phyloP scores from a whole-genome alignment of 768 basidiomycete species.

The Nevesoporus exiguus region DNA sequence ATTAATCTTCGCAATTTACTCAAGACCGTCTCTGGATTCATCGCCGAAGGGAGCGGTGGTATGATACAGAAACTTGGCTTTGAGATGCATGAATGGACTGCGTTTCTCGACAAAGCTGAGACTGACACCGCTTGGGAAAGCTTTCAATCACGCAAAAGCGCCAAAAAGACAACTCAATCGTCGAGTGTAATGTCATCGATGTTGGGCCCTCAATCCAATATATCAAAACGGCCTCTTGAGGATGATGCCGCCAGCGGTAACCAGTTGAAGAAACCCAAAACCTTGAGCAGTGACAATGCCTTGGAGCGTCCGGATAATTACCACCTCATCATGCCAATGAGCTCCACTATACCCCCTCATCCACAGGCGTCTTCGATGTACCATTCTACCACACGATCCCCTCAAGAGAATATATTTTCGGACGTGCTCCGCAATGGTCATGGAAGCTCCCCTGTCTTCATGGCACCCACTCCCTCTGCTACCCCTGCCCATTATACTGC shows the following conservation, averaged over 20 bases:
- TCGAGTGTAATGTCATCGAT: slow-evolving; percentile 30
- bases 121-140: slow-evolving; percentile 94
- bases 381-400: slow-evolving; percentile 38
- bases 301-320: slow-evolving; percentile 43
- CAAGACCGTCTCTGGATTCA: slow-evolving; percentile 71
- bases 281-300: slow-evolving; percentile 39
- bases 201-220: slow-evolving; percentile 23
- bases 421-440: slow-evolving; percentile 54
- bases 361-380: slow-evolving; percentile 41
- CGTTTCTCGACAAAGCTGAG: slow-evolving; percentile 80
- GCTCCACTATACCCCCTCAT: slow-evolving; percentile 35
- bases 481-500: slow-evolving; percentile 44
- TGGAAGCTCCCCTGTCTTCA: slow-evolving; percentile 60
- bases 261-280: slow-evolving; percentile 53
- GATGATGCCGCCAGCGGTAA: slow-evolving; percentile 24
- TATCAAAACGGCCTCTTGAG: slow-evolving; percentile 27
- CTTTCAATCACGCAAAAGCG: slow-evolving; percentile 65
- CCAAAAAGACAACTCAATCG: slow-evolving; percentile 29
- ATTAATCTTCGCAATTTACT: slow-evolving; percentile 77
- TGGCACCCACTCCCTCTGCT: slow-evolving; percentile 42
- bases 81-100: slow-evolving; percentile 72
- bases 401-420: slow-evolving; percentile 54
- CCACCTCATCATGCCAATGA: slow-evolving; percentile 56
- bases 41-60: slow-evolving; percentile 84
- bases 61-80: slow-evolving; percentile 76